Conservation (phyloP, 805 yeast species). For the Saccharomycopsis sp. region DNA sequence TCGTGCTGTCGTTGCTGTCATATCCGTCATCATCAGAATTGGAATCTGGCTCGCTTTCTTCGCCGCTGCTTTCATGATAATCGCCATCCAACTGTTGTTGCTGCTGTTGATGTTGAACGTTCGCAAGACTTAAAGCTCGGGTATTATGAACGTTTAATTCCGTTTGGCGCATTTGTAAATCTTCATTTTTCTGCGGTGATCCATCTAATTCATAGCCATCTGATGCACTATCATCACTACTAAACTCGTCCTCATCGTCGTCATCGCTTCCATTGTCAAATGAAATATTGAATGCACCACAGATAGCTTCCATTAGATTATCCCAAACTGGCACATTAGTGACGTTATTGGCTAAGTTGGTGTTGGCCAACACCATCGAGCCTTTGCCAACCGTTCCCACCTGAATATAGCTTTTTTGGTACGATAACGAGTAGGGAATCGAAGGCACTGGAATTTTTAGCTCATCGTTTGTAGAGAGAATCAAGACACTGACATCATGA, state of each 20-base stretch:
- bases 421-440: not conserved
- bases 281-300: constrained; percentile 14
- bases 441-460: constrained; percentile 2
- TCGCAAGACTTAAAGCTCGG: no score
- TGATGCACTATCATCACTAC: constrained; percentile 4
- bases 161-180: not conserved
- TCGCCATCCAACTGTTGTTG: constrained; percentile 1
- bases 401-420: constrained; percentile 3
- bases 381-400: constrained; percentile 3
- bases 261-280: constrained; percentile 17
- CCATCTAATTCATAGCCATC: constrained; percentile 2
- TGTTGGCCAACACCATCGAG: not conserved
- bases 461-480: not conserved
- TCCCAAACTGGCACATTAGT: constrained; percentile 21
- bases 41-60: constrained; percentile 1
- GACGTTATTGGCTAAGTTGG: constrained; percentile 6
- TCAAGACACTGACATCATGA: no score
- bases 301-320: constrained; percentile 21
- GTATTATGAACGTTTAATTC: not conserved
- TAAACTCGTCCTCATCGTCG: constrained; percentile 9
- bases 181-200: not conserved
- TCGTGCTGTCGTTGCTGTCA: constrained; percentile 21
- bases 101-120: not conserved
- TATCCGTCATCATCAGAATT: constrained; percentile 6
- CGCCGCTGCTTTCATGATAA: not conserved